These are phyloP conservation scores for Botrytis galanthina DNA, from an alignment of 2,329 filamentous ascomycete species.

Conservation along the genomic window DNA sequence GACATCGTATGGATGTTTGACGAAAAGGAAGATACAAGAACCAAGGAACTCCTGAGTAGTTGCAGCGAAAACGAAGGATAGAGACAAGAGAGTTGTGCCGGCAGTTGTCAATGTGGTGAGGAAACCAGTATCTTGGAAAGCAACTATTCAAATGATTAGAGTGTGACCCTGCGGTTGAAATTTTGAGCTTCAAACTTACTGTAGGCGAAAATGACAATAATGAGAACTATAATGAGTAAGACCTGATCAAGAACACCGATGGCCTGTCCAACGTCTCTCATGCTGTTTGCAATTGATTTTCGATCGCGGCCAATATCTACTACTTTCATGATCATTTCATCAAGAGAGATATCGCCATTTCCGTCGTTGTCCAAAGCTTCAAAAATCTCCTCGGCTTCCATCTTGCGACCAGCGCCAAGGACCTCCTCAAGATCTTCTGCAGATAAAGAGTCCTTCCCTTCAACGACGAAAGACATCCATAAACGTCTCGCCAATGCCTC, in stretches of 20 bases:
- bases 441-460: slow-evolving; percentile 77
- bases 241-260: slow-evolving; percentile 88
- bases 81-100: slow-evolving; percentile 84
- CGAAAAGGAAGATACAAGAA: slow-evolving; percentile 96
- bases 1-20: slow-evolving; percentile 97
- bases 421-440: slow-evolving; percentile 84
- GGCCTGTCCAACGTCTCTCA: slow-evolving; percentile 96
- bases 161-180: slow-evolving; percentile 14
- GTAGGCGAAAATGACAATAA: slow-evolving; percentile 82
- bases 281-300: slow-evolving; percentile 85
- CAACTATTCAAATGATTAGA: slow-evolving; percentile 51
- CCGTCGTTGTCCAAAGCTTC: slow-evolving; percentile 75
- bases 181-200: slow-evolving; percentile 46
- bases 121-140: slow-evolving; percentile 85
- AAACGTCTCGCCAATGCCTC: slow-evolving; percentile 92
- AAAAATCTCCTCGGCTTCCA: slow-evolving; percentile 86
- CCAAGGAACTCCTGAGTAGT: slow-evolving; percentile 95
- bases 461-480: slow-evolving; percentile 97
- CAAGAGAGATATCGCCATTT: slow-evolving; percentile 91
- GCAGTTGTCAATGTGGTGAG: slow-evolving; percentile 83
- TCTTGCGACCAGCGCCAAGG: slow-evolving; percentile 68
- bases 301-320: slow-evolving; percentile 80
- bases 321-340: slow-evolving; percentile 80
- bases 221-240: slow-evolving; percentile 73
- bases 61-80: slow-evolving; percentile 95